phyloP scores from a whole-genome alignment of 352 stramenopile genomes.

The Pythium sp. region DNA sequence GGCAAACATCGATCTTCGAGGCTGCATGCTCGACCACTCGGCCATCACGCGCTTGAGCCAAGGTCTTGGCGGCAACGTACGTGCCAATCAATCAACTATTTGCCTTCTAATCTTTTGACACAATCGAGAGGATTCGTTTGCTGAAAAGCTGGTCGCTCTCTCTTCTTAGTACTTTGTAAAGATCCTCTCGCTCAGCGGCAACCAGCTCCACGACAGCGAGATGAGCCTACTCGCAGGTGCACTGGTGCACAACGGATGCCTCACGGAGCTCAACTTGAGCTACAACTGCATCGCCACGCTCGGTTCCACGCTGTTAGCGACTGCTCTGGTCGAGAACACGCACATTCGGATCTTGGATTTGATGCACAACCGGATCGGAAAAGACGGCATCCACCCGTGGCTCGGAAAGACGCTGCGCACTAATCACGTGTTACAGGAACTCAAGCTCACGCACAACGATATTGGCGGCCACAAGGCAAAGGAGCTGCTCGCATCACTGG shows the following conservation, averaged over 20 bases:
- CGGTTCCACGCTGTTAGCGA: conserved; percentile 55
- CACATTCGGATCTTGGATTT: conserved; percentile 51
- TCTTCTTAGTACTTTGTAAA: conserved; percentile 62
- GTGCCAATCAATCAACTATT: conserved; percentile 2
- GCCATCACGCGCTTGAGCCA: conserved; percentile 40
- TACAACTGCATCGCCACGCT: conserved; percentile 63
- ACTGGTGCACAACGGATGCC: conserved; percentile 48
- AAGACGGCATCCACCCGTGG: conserved; percentile 54
- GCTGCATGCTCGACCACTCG: conserved; percentile 42
- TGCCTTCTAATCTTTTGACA: too few species aligned
- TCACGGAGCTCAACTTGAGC: conserved; percentile 57
- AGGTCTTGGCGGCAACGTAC: conserved; percentile 54
- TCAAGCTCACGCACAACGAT: conserved; percentile 68
- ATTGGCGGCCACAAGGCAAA: conserved; percentile 52
- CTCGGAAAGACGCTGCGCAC: conserved; percentile 51
- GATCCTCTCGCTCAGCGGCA: conserved; percentile 60
- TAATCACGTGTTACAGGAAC: conserved; percentile 46
- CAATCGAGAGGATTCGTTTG: too few species aligned
- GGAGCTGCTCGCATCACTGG: conserved; percentile 50
- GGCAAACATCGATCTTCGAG: conserved; percentile 46
- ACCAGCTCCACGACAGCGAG: conserved; percentile 53
- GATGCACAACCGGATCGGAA: conserved; percentile 67
- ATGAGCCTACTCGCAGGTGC: conserved; percentile 48
- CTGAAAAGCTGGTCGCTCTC: too few species aligned
- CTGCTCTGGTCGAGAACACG: conserved; percentile 38